A percentile compares a stretch with the other conserved stretches of the same genome.
These are phyloP conservation scores for Neofusicoccum sp. DNA, from an alignment of 2,329 filamentous ascomycete genomes.

Conservation along the genomic window DNA sequence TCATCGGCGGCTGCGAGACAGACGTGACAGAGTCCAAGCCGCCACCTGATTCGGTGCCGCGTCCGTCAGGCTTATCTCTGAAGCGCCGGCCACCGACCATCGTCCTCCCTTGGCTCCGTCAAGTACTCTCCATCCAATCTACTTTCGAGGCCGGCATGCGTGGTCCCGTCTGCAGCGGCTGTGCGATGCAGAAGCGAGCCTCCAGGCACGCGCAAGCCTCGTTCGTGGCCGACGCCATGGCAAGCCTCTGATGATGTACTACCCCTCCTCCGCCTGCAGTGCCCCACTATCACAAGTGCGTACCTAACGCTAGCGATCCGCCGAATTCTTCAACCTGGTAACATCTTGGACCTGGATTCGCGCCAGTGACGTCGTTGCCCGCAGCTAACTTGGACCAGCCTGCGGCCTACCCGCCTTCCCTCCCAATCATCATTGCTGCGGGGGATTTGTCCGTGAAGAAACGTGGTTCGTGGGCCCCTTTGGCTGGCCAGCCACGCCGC, in stretches of 20 bases:
- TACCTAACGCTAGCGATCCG: neutral
- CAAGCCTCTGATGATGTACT: conserved; percentile 8
- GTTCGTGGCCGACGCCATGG: neutral
- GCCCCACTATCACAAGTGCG: conserved; percentile 10
- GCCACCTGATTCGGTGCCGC: neutral
- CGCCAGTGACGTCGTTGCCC: neutral
- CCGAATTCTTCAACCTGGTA: neutral
- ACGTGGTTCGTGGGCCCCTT: neutral
- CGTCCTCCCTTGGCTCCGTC: neutral
- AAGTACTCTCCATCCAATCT: neutral
- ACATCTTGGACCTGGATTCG: neutral
- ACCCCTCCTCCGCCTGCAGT: conserved; percentile 12
- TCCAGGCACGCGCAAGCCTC: neutral
- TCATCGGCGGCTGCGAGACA: neutral
- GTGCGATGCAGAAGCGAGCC: conserved; percentile 5
- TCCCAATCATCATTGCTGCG: neutral
- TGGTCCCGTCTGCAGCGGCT: neutral
- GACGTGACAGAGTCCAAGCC: neutral
- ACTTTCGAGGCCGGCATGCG: neutral
- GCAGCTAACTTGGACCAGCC: neutral
- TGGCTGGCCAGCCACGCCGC: neutral
- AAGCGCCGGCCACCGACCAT: neutral
- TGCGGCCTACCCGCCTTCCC: neutral
- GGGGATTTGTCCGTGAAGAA: neutral
- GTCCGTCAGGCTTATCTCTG: neutral